Evolutionary conservation across 192 early-diverging fungal species (phyloP), one percentile per base, ranked within the genome.

Genomic region (Polychytrium aggregatum): DNA sequence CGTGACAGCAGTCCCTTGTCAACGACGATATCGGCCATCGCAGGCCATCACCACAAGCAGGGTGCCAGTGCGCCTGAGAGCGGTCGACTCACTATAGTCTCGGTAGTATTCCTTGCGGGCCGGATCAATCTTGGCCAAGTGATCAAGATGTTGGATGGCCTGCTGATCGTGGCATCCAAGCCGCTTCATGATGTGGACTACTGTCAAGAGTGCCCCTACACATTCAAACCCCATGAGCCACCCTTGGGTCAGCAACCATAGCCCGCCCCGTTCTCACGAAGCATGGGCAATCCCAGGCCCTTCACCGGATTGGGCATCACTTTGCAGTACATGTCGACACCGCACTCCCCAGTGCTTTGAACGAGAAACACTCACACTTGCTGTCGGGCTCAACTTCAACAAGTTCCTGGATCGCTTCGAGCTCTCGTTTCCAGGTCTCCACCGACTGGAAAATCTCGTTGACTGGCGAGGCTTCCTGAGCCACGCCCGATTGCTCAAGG

Each of bases 381-480:
- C 81, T 80, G 27, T 90, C 81, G 1, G 87, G 84, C 51, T 91
- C 88, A 11, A 86, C 14, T 22, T 88, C 87, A 9, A 77, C 39
- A 18, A 91, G 55, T 49, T 88, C 88, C 28, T 71, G 59, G 5
- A 89, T 57, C 21, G 65, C 57, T 22, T 65, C 44, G 36, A 83
- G 68, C 56, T 91, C 86, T 21, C 62, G 53, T 26, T 63, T 28
- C 39, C 84, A 64, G n/a, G n/a, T n/a, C n/a, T n/a, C n/a, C n/a
- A n/a, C n/a, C n/a, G n/a, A n/a, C n/a, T n/a, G n/a, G n/a, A n/a
- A n/a, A n/a, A n/a, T n/a, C n/a, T n/a, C n/a, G n/a, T n/a, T n/a
- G n/a, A n/a, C n/a, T n/a, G n/a, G n/a, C n/a, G n/a, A n/a, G n/a
- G n/a, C n/a, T n/a, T n/a, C n/a, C n/a, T n/a, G n/a, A n/a, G n/a